Evolutionary conservation across 257 asterid genomes (phyloP).

Genomic region (Nicotiana tomentosiformis): DNA sequence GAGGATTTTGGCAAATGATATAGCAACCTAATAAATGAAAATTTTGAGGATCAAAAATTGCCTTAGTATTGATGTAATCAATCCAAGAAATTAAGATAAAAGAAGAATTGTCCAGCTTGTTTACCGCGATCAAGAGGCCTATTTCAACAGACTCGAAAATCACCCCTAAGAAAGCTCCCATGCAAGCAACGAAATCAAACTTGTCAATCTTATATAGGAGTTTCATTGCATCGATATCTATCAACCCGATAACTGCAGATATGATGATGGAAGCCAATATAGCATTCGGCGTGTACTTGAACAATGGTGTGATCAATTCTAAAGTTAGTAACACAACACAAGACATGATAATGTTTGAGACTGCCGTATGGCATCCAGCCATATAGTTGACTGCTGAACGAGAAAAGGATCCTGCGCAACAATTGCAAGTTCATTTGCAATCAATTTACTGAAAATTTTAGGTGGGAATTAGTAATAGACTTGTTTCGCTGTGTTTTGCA

Average conservation of each 20-base stretch:
- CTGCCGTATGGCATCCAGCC: constrained; percentile 72
- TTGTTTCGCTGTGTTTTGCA: not conserved
- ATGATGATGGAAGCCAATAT: constrained; percentile 69
- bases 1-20: constrained; percentile 71
- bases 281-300: constrained; percentile 69
- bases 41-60: not conserved
- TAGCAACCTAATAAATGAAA: constrained; percentile 32
- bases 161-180: constrained; percentile 83
- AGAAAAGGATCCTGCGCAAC: constrained; percentile 30
- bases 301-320: constrained; percentile 55
- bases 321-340: constrained; percentile 48
- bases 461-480: not conserved
- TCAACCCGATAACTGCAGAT: constrained; percentile 52
- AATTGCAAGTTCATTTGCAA: not conserved
- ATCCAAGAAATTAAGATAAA: not conserved
- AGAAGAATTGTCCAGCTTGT: not conserved
- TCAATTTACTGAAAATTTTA: not conserved
- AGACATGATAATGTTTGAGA: constrained; percentile 71
- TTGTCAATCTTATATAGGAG: constrained; percentile 69
- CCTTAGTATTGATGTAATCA: not conserved
- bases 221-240: constrained; percentile 49
- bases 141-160: constrained; percentile 56
- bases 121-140: constrained; percentile 71
- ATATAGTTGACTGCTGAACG: constrained; percentile 47
- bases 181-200: constrained; percentile 67